Evolutionary conservation across 225 moss, liverwort and hornwort species (phyloP), one percentile per base, ranked within the genome.

Genomic region (Anthoceros angustus): DNA sequence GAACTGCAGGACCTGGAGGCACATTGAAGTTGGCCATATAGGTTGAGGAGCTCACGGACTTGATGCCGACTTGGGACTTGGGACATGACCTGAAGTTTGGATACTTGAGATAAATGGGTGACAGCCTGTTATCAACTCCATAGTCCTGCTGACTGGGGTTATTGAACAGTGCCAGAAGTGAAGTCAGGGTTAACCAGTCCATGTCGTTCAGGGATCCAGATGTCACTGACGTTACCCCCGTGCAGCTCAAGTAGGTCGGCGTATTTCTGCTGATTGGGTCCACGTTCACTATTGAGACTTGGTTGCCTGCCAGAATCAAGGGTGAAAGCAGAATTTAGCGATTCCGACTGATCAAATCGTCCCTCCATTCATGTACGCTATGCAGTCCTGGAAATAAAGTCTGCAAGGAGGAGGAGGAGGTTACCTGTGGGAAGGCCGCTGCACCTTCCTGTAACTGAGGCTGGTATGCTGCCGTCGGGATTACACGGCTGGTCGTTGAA

Each of bases 351-450:
- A 32, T 32, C 32, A 32, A 32, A 32, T 32, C 32, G 1, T 32
- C 2, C 32, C 4, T 32, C 4, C 32, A 32, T 32, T 32, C 32
- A 32, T 32, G 32, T 32, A 1, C 4, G 32, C 2, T 32, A 32
- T 32, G 32, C 32, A 4, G 32, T 32, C 32, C 32, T 32, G 32
- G 32, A 32, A 4, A 32, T 4, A 32, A 32, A 32, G 32, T 4
- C 2, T 32, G 32, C 32, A 4, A 32, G 4, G 32, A 32, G 32
- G 32, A 32, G 32, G 32, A 32, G 32, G 32, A 32, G 32, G 32
- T 32, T 55, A 55, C 55, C 55, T 55, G 55, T 55, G 55, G 55
- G 55, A 0, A 55, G 18, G 55, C 55, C 55, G n/a, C 55, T 55
- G 55, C 55, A 55, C 55, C 23, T 55, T 18, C 55, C 55, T 18